Base-by-base conservation (phyloP, 2,329 filamentous ascomycete species). In the Calonectria leucothoes region DNA sequence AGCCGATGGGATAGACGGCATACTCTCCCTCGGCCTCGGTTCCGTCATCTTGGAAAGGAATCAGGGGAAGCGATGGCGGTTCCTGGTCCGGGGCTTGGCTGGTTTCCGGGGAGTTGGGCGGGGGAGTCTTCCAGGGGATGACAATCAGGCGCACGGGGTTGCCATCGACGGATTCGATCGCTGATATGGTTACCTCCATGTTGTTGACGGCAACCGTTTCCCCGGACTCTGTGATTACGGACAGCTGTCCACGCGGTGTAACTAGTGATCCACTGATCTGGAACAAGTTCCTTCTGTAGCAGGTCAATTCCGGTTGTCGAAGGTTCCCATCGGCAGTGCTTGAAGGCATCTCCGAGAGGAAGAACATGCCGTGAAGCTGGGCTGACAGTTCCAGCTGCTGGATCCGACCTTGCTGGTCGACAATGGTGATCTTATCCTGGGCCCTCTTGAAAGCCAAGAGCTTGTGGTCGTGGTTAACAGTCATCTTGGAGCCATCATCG, bases 41-140 rank as follows among this genome's bases (percentile, higher is more conserved):
- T 15, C 88, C 89, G 57, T 91, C 90, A n/a, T 92, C 90, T 49
- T 91, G 89, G 79, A 92, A 92, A 6, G 91, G 90, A 64, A 92
- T 91, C 74, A 98, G 85, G 1, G 95, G 94, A 72, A 98, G 92
- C 1, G 95, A 91, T 0, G 94, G 91, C 6, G 96, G 96, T 82
- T 98, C 96, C 82, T 96, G 95, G 82, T 98, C 96, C 0, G 87
- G 87, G 2, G 87, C 87, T 74, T 93, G 91, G 74, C 85, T 89
- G 72, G 92, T 88, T 76, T 93, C 91, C n/a, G 92, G 89, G 4
- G 93, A 91, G 84, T 93, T 94, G 65, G 94, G 94, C 33, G 94
- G 94, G 1, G 95, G 96, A 2, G 96, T 98, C 87, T 98, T 98
- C 96, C 96, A 98, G 1, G 96, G 96, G 73, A 98, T 98, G 10